Base-by-base conservation (phyloP, 306 rosid species). In the Rubus parviflorus region DNA sequence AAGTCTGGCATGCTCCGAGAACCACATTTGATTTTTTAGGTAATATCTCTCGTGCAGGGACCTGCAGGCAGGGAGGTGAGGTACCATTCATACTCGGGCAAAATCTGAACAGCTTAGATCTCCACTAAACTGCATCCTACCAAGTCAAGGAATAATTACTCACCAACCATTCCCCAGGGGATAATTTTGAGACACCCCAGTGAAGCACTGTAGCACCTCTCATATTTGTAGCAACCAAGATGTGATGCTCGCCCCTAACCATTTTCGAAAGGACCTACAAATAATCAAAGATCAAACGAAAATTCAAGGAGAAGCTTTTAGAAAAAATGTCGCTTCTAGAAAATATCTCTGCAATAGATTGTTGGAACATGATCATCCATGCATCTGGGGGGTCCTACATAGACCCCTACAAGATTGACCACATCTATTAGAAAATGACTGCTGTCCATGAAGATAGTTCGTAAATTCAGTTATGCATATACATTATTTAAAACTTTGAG, bases 1-100 rank as follows among this genome's bases (percentile, higher is more conserved):
- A 79, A 70, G 81, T 83, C 51, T 79, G 86, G 61, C 83, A 76
- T 25, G 86, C 86, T 75, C 79, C 81, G 60, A 71, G 70, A 75
- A 75, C 83, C 79, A 75, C 63, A 45, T 83, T 79, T 83, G 86
- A 83, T 22, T 83, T 79, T 66, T 75, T 70, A 22, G 79, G 83
- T 71, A 71, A 72, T 23, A 79, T 75, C 65, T 65, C 86, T 38
- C 30, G 49, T 71, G 83, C 79, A 7, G 83, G 86, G 13, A 70
- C 79, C 83, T 83, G 75, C 72, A 79, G 2, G 35, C 45, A 30
- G 62, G 66, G 69, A 69, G 62, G 49, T 62, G 56, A 65, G 54
- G 70, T 51, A 40, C 60, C 22, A 46, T 56, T 77, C 74, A 65
- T 53, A 7, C 60, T 49, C 17, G 38, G 49, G 30, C 19, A 38